phyloP scores from a whole-genome alignment of 2,329 filamentous ascomycete species.

The Emmonsiellopsis sp. region DNA sequence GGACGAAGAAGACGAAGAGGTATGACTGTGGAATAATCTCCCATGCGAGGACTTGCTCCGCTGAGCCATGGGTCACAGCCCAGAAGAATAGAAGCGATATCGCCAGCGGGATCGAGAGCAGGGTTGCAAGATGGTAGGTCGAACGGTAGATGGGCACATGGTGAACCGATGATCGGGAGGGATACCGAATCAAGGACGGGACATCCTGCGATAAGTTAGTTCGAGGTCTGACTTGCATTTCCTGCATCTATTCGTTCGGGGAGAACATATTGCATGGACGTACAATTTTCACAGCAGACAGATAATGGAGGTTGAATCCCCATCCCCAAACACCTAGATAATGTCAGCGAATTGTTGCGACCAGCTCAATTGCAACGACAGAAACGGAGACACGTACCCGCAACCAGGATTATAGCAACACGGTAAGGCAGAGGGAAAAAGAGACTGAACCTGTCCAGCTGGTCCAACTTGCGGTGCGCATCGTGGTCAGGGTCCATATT shows the following conservation, averaged over 20 bases:
- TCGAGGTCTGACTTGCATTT: neutral
- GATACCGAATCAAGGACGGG: conserved; percentile 77
- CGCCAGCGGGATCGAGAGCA: conserved; percentile 62
- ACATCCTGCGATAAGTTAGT: conserved; percentile 52
- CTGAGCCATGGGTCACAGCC: conserved; percentile 63
- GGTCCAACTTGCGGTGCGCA: conserved; percentile 16
- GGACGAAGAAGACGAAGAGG: conserved; percentile 60
- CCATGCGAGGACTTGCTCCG: conserved; percentile 62
- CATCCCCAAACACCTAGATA: conserved; percentile 81
- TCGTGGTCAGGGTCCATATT: conserved; percentile 34
- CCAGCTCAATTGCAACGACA: neutral
- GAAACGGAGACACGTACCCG: conserved; percentile 50
- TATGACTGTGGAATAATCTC: conserved; percentile 82
- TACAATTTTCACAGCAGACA: conserved; percentile 67
- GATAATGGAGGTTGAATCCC: conserved; percentile 83
- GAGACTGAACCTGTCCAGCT: conserved; percentile 75
- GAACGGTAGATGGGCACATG: conserved; percentile 70
- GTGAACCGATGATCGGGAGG: conserved; percentile 58
- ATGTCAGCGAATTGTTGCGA: neutral
- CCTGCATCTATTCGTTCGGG: neutral
- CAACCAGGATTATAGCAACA: conserved; percentile 72
- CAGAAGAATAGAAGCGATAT: conserved; percentile 75
- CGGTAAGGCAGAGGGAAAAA: conserved; percentile 83
- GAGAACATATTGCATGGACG: conserved; percentile 16
- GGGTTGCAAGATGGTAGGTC: conserved; percentile 73